phyloP scores from a whole-genome alignment of 2,329 filamentous ascomycete species.

The Beauveria bassiana region DNA sequence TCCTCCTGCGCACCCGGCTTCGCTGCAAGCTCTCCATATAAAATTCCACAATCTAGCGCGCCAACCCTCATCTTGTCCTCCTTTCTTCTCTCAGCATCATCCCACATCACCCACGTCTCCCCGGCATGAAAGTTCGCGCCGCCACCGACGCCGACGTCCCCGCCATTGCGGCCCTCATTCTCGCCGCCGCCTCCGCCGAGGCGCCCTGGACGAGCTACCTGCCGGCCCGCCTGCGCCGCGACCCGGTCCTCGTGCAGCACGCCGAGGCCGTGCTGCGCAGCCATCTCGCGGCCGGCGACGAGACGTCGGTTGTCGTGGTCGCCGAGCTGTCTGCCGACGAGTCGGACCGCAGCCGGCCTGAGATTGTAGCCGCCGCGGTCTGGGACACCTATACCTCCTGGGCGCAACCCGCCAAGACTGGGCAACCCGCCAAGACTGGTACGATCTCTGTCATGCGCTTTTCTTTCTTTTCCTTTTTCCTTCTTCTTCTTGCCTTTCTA shows the following conservation, averaged over 20 bases:
- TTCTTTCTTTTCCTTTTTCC: neutral
- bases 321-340: constrained; percentile 11
- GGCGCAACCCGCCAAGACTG: neutral
- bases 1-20: too few species aligned
- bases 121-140: constrained; percentile 13
- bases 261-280: constrained; percentile 4
- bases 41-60: too few species aligned
- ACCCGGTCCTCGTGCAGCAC: neutral
- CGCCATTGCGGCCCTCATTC: constrained; percentile 13
- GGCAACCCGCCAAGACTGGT: neutral
- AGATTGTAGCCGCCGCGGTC: constrained; percentile 12
- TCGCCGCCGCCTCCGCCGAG: constrained; percentile 14
- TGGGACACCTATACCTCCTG: constrained; percentile 12
- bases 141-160: constrained; percentile 15
- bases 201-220: constrained; percentile 13
- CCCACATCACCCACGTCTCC: neutral
- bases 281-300: constrained; percentile 3
- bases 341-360: neutral
- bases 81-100: neutral
- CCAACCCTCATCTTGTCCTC: neutral
- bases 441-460: neutral
- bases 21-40: too few species aligned
- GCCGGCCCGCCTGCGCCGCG: constrained; percentile 1
- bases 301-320: constrained; percentile 10
- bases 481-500: neutral